Conservation (phyloP, 106 monocot species). For the Amphibolis antarctica region DNA sequence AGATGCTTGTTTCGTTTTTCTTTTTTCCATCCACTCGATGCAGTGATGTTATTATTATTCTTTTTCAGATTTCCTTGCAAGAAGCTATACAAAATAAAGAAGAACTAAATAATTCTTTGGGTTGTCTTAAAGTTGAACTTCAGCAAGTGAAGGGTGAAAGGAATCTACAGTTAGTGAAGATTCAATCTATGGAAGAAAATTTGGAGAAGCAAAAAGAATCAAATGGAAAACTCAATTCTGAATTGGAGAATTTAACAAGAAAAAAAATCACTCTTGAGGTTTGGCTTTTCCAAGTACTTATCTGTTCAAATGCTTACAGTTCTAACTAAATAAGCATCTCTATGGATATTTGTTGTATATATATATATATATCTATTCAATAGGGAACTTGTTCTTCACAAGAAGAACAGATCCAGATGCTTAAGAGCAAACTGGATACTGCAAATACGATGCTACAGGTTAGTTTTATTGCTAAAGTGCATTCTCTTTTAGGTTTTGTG, state of each 20-base stretch:
- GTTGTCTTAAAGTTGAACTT: constrained; percentile 48
- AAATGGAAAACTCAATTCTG: constrained; percentile 11
- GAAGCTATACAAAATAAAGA: constrained; percentile 64
- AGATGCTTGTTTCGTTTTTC: too few species aligned
- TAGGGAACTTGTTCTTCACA: constrained; percentile 57
- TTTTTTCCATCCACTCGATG: not conserved
- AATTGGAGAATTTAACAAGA: constrained; percentile 21
- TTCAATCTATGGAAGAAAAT: constrained; percentile 35
- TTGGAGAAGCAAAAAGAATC: constrained; percentile 24
- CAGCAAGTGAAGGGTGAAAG: constrained; percentile 68
- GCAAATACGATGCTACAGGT: constrained; percentile 72
- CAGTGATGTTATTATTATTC: not conserved
- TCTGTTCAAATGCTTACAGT: too few species aligned
- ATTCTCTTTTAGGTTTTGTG: not conserved
- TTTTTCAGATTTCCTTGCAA: constrained; percentile 48
- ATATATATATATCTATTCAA: not conserved
- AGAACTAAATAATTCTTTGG: constrained; percentile 41
- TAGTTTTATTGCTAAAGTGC: not conserved
- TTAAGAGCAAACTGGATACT: constrained; percentile 40
- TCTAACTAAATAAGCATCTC: not conserved
- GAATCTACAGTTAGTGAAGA: constrained; percentile 35
- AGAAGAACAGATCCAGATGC: constrained; percentile 33
- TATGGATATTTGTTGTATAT: not conserved
- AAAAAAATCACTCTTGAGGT: constrained; percentile 50
- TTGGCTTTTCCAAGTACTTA: not conserved